Evolutionary conservation across 2,329 filamentous ascomycete genomes (phyloP).

Genomic region (Penicillium sp.): DNA sequence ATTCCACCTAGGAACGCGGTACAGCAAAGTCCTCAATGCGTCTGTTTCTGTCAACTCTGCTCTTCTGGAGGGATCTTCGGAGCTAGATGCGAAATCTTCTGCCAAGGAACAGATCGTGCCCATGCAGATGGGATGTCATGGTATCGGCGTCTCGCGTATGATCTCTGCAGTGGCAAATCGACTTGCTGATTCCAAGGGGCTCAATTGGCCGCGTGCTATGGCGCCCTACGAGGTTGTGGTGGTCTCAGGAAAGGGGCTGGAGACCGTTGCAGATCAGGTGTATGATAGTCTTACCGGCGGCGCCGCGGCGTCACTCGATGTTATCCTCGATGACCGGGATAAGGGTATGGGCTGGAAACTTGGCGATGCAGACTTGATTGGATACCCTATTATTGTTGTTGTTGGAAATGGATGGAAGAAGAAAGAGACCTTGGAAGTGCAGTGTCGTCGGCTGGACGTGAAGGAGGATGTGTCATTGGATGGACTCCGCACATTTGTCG

Average conservation of each 20-base stretch:
- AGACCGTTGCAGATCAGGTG: slow-evolving; percentile 47
- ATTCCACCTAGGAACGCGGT: slow-evolving; percentile 83
- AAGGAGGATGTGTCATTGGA: slow-evolving; percentile 52
- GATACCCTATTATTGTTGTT: slow-evolving; percentile 75
- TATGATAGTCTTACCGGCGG: slow-evolving; percentile 52
- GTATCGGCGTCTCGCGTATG: slow-evolving; percentile 84
- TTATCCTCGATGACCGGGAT: slow-evolving; percentile 64
- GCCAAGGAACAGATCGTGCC: slow-evolving; percentile 39
- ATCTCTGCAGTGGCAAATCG: slow-evolving; percentile 77
- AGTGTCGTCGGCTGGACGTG: slow-evolving; percentile 61
- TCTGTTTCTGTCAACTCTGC: slow-evolving; percentile 44
- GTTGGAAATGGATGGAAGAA: slow-evolving; percentile 62
- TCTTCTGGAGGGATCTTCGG: slow-evolving; percentile 11
- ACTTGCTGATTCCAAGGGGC: slow-evolving; percentile 59
- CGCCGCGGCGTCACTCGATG: slow-evolving; percentile 44
- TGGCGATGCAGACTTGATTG: slow-evolving; percentile 77
- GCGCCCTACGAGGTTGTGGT: slow-evolving; percentile 74
- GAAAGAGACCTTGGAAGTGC: slow-evolving; percentile 59
- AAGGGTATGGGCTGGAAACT: slow-evolving; percentile 73
- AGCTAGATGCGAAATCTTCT: slow-evolving; percentile 16
- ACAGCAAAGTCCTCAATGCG: slow-evolving; percentile 66
- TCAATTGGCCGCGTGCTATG: slow-evolving; percentile 81
- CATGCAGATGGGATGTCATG: slow-evolving; percentile 92
- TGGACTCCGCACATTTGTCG: slow-evolving; percentile 43
- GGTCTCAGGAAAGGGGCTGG: slow-evolving; percentile 46